These are phyloP conservation scores for Gyrodon lividus DNA, from an alignment of 768 basidiomycete genomes.

Conservation along the genomic window DNA sequence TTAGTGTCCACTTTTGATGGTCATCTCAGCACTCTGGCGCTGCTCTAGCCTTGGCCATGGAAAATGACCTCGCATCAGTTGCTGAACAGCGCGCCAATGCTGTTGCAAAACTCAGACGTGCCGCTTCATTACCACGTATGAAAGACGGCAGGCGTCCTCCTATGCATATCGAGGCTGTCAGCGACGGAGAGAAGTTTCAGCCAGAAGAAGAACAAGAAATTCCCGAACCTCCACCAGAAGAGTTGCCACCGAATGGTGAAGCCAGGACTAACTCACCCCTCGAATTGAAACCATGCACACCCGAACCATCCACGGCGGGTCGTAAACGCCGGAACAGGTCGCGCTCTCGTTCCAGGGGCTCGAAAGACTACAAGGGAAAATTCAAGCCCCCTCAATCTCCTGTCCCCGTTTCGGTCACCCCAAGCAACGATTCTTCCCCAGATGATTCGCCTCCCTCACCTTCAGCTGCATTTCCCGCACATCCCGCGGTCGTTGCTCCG, in stretches of 20 bases:
- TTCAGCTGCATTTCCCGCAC: constrained; percentile 22
- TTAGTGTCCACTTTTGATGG: not conserved
- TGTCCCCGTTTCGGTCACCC: constrained; percentile 41
- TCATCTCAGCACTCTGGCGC: constrained; percentile 9
- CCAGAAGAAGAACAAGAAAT: constrained; percentile 34
- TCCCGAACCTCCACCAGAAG: constrained; percentile 8
- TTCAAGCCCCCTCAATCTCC: constrained; percentile 47
- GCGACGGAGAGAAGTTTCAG: constrained; percentile 70
- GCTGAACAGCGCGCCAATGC: constrained; percentile 84
- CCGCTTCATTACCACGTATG: constrained; percentile 88
- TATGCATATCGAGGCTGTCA: constrained; percentile 80
- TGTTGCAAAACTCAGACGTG: constrained; percentile 87
- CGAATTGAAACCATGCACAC: constrained; percentile 33
- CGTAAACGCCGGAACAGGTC: constrained; percentile 74
- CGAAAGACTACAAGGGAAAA: constrained; percentile 72
- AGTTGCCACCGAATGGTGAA: constrained; percentile 19
- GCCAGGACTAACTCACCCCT: constrained; percentile 27
- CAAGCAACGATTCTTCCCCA: constrained; percentile 69
- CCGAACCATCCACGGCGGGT: constrained; percentile 40
- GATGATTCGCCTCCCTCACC: constrained; percentile 46
- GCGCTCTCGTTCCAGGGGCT: constrained; percentile 56
- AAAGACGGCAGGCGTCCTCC: constrained; percentile 87
- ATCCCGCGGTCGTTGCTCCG: constrained; percentile 42
- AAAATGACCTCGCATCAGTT: constrained; percentile 41
- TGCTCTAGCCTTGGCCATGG: constrained; percentile 19